Base-by-base conservation (phyloP, 768 basidiomycete species). In the Clitopilus hobsonii region DNA sequence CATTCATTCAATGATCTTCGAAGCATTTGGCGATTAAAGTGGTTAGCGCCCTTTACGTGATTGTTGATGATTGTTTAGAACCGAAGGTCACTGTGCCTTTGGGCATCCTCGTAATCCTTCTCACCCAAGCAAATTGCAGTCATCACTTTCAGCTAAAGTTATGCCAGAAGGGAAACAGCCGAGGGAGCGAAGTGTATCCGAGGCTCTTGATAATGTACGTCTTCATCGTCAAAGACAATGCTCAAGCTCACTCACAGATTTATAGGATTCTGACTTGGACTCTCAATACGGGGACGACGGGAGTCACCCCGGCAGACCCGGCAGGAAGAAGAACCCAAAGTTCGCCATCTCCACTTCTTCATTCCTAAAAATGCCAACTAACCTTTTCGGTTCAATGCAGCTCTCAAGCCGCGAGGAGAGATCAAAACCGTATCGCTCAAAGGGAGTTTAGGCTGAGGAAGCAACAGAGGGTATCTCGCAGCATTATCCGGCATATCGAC, bases 381-480 rank as follows among this genome's bases (percentile, higher is more conserved):
- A 61, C 60, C 50, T 55, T 54, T 20, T 38, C 38, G 45, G 27
- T 54, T 53, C 30, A 49, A 56, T 66, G 24, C 55, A 94, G 91
- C 73, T 94, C 91, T 20, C 91, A 93, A 71, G 90, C 91, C 28
- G 90, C 91, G 13, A 75, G 91, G 62, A 82, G 91, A 60, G 91
- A 94, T 72, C 91, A 94, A 67, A 94, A 94, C 65, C 82, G 91
- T 52, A 93, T 96, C 52, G 94, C 94, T 1, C 94, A 96, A 67
- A 82, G 94, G 16, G 94, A 97, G 67, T 97, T 96, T 65, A 84
- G 94, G 50, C 73, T 94, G 51, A 78, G 94, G 63, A 97, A 97
- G 67, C 94, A 96, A 64, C 94, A 95, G 60, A 79, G 88, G 67
- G 88, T 87, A 55, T 56, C 76, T 70, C 7, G 51, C 25, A 28